Evolutionary conservation across 2,329 filamentous ascomycete genomes (phyloP).

Genomic region (Ascochyta pisi): DNA sequence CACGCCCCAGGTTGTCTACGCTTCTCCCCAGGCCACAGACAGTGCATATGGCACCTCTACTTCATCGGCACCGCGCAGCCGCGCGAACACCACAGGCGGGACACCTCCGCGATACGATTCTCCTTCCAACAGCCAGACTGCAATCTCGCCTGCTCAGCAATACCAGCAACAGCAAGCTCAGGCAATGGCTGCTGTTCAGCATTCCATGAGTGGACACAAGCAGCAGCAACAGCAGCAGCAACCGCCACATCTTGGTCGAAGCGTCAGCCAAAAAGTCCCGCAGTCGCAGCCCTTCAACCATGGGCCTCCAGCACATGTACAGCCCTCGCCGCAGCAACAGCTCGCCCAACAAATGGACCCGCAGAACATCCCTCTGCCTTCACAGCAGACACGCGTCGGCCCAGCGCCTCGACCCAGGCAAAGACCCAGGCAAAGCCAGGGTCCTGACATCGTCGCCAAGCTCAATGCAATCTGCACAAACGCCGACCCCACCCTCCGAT

Average conservation of each 20-base stretch:
- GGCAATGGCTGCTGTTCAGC: constrained; percentile 77
- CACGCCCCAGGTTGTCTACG: constrained; percentile 52
- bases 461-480: constrained; percentile 90
- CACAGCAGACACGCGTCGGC: constrained; percentile 59
- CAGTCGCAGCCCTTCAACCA: constrained; percentile 39
- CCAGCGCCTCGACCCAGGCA: constrained; percentile 75
- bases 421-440: constrained; percentile 78
- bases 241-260: constrained; percentile 69
- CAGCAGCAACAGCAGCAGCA: constrained; percentile 37
- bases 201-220: constrained; percentile 54
- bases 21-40: constrained; percentile 51
- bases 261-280: constrained; percentile 70
- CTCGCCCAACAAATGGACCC: constrained; percentile 51
- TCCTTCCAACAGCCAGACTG: constrained; percentile 46
- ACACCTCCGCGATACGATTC: constrained; percentile 54
- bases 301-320: constrained; percentile 50
- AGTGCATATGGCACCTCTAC: constrained; percentile 41
- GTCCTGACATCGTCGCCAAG: constrained; percentile 80
- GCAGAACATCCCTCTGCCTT: constrained; percentile 54
- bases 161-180: constrained; percentile 82
- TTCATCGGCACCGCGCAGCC: constrained; percentile 46
- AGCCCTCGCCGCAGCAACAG: constrained; percentile 60
- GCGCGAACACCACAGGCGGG: constrained; percentile 53
- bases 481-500: constrained; percentile 87
- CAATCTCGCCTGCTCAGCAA: constrained; percentile 53